Evolutionary conservation across 345 rosid genomes (phyloP).

Genomic region (Lumnitzera littorea): DNA sequence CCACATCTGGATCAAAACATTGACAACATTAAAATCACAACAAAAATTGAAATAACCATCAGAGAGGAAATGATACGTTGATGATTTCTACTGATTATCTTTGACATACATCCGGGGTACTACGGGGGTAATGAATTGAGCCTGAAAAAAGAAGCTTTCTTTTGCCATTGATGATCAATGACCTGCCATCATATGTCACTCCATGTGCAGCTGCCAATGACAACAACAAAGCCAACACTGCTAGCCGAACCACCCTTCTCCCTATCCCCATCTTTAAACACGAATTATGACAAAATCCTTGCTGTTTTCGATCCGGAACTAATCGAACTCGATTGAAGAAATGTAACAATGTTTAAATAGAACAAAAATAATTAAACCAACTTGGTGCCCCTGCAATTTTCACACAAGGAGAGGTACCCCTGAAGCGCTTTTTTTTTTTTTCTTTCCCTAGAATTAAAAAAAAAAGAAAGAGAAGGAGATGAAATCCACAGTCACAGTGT

Average conservation of each 20-base stretch:
- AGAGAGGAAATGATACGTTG: background rate
- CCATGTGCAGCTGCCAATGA: slow-evolving; percentile 10
- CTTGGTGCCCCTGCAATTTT: too few relatives aligned
- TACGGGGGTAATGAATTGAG: slow-evolving; percentile 60
- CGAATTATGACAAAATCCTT: too few relatives aligned
- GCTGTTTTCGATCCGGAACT: too few relatives aligned
- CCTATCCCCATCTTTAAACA: too few relatives aligned
- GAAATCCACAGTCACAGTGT: background rate
- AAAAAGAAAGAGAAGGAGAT: slow-evolving; percentile 6
- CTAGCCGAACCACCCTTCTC: background rate
- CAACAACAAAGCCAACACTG: slow-evolving; percentile 14
- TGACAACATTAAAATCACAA: background rate
- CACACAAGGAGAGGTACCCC: too few relatives aligned
- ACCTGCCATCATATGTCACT: slow-evolving; percentile 43
- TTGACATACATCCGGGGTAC: slow-evolving; percentile 45
- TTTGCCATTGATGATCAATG: slow-evolving; percentile 46
- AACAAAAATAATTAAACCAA: too few relatives aligned
- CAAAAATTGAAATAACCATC: background rate
- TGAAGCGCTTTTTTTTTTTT: too few relatives aligned
- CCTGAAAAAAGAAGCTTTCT: slow-evolving; percentile 63
- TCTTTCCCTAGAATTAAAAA: background rate
- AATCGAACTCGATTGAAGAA: too few relatives aligned
- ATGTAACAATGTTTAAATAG: too few relatives aligned
- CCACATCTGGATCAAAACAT: slow-evolving; percentile 40
- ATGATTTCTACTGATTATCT: too few relatives aligned